Evolutionary conservation across 495 filamentous ascomycete genomes (phyloP).

Genomic region (Cercophora samala): DNA sequence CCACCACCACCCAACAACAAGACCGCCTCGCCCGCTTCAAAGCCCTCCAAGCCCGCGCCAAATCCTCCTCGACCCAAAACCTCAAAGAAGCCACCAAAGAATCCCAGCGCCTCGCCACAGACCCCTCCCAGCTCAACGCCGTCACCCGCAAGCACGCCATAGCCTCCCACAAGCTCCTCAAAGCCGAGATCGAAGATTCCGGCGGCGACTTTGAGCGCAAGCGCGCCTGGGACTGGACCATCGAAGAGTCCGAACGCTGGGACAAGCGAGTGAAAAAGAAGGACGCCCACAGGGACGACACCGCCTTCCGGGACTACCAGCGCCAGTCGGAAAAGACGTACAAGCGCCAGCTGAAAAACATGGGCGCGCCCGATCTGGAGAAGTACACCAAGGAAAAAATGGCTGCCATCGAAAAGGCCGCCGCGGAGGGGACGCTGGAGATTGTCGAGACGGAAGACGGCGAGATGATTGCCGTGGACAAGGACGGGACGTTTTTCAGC

Average conservation of each 20-base stretch:
- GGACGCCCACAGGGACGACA: slow-evolving; percentile 73
- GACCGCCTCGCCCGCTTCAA: slow-evolving; percentile 72
- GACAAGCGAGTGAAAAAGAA: slow-evolving; percentile 86
- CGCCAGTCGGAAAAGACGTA: slow-evolving; percentile 88
- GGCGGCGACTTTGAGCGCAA: slow-evolving; percentile 97
- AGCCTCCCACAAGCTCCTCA: slow-evolving; percentile 87
- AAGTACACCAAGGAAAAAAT: slow-evolving; percentile 82
- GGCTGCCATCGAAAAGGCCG: slow-evolving; percentile 77
- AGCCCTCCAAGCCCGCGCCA: slow-evolving; percentile 79
- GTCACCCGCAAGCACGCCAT: slow-evolving; percentile 77
- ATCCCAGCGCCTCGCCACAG: slow-evolving; percentile 71
- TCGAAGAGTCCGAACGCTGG: slow-evolving; percentile 91
- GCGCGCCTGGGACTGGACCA: slow-evolving; percentile 96
- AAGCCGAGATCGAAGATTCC: slow-evolving; percentile 77
- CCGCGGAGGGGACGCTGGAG: slow-evolving; percentile 72
- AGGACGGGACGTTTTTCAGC: slow-evolving; percentile 83
- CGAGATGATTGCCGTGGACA: slow-evolving; percentile 90
- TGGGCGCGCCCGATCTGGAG: slow-evolving; percentile 66
- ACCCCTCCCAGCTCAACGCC: slow-evolving; percentile 67
- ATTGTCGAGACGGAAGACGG: slow-evolving; percentile 93
- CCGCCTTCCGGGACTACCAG: slow-evolving; percentile 86
- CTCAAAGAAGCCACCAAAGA: slow-evolving; percentile 80
- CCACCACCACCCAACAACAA: slow-evolving; percentile 29
- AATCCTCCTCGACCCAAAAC: slow-evolving; percentile 72
- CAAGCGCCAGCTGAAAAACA: slow-evolving; percentile 78